Evolutionary conservation across 2,329 filamentous ascomycete genomes (phyloP).

Genomic region (Xylariaceae sp.): DNA sequence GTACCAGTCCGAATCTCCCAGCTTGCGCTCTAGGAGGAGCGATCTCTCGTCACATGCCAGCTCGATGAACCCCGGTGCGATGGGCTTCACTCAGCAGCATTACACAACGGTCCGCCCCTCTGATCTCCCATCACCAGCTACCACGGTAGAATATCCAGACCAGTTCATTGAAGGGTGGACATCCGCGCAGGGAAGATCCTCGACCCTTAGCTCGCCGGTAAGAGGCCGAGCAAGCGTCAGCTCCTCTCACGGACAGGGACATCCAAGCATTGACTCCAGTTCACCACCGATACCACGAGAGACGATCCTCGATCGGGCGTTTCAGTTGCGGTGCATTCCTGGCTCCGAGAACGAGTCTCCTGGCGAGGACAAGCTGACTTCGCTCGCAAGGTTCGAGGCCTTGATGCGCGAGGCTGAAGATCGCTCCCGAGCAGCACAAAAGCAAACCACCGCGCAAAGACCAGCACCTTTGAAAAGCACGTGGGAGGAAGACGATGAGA

Average conservation of each 20-base stretch:
- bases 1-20: conserved; percentile 55
- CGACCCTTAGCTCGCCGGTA: conserved; percentile 52
- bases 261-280: conserved; percentile 36
- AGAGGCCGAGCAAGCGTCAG: conserved; percentile 51
- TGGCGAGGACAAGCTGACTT: conserved; percentile 61
- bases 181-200: conserved; percentile 54
- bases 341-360: conserved; percentile 50
- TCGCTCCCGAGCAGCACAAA: conserved; percentile 36
- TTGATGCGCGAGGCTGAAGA: conserved; percentile 59
- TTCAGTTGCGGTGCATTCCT: conserved; percentile 59
- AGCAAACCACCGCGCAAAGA: conserved; percentile 28
- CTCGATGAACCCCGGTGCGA: conserved; percentile 38
- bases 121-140: conserved; percentile 54
- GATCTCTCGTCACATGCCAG: conserved; percentile 58
- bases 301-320: conserved; percentile 64
- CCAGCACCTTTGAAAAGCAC: conserved; percentile 41
- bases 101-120: conserved; percentile 49
- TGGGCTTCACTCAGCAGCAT: conserved; percentile 39
- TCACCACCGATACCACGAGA: conserved; percentile 54
- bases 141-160: conserved; percentile 47
- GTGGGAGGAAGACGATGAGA: conserved; percentile 48
- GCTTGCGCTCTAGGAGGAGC: conserved; percentile 57
- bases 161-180: conserved; percentile 61
- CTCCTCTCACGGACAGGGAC: conserved; percentile 38
- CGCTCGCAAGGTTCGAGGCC: conserved; percentile 61